Conservation (phyloP, 352 stramenopile genomes). For the Phytophthora palmivora region DNA sequence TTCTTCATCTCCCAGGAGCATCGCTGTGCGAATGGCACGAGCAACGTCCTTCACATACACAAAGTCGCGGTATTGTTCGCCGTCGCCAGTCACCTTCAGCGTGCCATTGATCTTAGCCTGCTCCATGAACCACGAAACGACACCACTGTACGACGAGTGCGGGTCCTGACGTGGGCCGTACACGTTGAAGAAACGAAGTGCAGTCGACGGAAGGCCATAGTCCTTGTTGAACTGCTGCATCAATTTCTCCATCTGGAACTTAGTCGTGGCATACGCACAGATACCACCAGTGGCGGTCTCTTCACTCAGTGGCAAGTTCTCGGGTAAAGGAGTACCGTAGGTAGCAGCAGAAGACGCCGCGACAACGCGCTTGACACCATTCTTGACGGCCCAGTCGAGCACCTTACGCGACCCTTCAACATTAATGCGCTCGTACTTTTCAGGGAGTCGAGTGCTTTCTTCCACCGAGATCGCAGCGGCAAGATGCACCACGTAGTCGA, state of each 20-base stretch:
- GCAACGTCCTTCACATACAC: slow-evolving; percentile 89
- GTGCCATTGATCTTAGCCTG: slow-evolving; percentile 85
- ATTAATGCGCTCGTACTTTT: slow-evolving; percentile 90
- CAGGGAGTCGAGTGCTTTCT: slow-evolving; percentile 83
- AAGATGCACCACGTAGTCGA: slow-evolving; percentile 87
- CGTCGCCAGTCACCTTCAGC: slow-evolving; percentile 79
- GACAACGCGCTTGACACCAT: slow-evolving; percentile 81
- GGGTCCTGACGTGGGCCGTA: slow-evolving; percentile 85
- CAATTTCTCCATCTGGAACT: slow-evolving; percentile 87
- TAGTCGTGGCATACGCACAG: slow-evolving; percentile 83
- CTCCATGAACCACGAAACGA: slow-evolving; percentile 90
- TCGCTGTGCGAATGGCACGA: slow-evolving; percentile 79
- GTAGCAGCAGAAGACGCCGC: slow-evolving; percentile 81
- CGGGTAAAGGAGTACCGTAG: slow-evolving; percentile 69
- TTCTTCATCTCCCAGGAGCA: slow-evolving; percentile 68
- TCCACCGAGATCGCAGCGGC: slow-evolving; percentile 87
- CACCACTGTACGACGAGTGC: slow-evolving; percentile 84
- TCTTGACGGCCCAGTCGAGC: slow-evolving; percentile 77
- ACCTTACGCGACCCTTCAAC: slow-evolving; percentile 84
- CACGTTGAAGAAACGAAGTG: slow-evolving; percentile 88
- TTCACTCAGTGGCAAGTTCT: slow-evolving; percentile 78
- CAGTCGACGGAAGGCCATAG: slow-evolving; percentile 76
- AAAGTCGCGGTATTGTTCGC: slow-evolving; percentile 87
- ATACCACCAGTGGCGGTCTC: slow-evolving; percentile 80
- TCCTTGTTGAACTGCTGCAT: slow-evolving; percentile 77